Conservation (phyloP, 140 eudicot species). For the Cichorium intybus region DNA sequence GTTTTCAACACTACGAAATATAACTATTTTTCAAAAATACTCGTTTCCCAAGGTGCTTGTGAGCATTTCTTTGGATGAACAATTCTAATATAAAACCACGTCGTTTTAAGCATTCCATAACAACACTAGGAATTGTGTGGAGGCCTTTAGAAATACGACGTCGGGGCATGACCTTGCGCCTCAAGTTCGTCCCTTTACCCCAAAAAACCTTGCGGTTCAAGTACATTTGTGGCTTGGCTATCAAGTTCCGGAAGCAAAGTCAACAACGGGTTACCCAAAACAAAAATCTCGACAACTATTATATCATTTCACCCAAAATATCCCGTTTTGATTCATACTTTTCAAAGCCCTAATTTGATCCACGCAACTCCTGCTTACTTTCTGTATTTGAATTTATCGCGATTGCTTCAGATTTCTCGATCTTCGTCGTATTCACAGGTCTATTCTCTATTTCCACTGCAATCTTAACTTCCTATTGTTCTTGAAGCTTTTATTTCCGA, state of each 20-base stretch:
- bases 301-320: background rate
- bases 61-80: no score
- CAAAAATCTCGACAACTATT: background rate
- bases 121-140: no score
- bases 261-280: conserved; percentile 2
- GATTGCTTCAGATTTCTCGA: background rate
- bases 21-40: no score
- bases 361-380: background rate
- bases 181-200: no score
- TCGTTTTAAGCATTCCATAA: no score
- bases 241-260: conserved; percentile 19
- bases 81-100: no score
- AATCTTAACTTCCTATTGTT: background rate
- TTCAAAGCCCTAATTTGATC: conserved; percentile 22
- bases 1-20: no score
- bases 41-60: no score
- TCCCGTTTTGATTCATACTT: background rate
- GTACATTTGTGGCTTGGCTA: conserved; percentile 15
- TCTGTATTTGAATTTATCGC: background rate
- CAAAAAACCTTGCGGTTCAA: conserved; percentile 17
- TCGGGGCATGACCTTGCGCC: no score
- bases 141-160: no score
- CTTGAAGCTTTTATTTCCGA: background rate
- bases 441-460: background rate
- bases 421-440: conserved; percentile 19